Percentiles rank a stretch among this genome's conserved stretches.
Conservation (phyloP, 768 basidiomycete species). For the Chalciporus piperatus region DNA sequence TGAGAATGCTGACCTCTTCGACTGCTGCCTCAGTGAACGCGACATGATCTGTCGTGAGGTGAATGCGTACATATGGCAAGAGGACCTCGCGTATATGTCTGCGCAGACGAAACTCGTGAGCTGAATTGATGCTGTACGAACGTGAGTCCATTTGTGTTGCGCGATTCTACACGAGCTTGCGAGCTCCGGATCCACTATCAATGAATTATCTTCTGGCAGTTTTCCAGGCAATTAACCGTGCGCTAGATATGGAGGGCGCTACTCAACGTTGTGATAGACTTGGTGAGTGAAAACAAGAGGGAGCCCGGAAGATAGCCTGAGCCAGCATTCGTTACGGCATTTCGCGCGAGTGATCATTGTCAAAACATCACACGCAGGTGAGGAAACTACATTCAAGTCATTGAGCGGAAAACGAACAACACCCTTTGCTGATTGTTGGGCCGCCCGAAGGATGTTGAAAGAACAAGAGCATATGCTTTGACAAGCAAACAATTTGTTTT, state of each 20-base stretch:
- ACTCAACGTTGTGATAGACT: not conserved
- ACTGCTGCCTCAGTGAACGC: slow-evolving; percentile 50
- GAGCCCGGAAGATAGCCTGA: no score
- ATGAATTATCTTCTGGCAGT: not conserved
- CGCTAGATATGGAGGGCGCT: not conserved
- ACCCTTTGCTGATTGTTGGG: not conserved
- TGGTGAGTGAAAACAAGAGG: no score
- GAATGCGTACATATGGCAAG: slow-evolving; percentile 48
- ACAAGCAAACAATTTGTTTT: not conserved
- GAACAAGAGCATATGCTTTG: not conserved
- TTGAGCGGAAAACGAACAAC: no score
- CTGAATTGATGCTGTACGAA: slow-evolving; percentile 17
- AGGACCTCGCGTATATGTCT: slow-evolving; percentile 55
- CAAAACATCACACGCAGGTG: no score
- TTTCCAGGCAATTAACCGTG: not conserved
- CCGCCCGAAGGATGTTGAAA: not conserved
- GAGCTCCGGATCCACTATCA: not conserved
- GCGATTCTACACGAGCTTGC: not conserved
- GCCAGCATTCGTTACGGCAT: no score
- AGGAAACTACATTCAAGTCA: no score
- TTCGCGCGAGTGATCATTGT: no score
- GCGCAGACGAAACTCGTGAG: slow-evolving; percentile 24
- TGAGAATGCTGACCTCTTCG: slow-evolving; percentile 36
- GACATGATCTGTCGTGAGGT: slow-evolving; percentile 56
- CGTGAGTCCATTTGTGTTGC: slow-evolving; percentile 12